phyloP scores from a whole-genome alignment of 805 yeast genomes.

The Teunomyces funiuensis region DNA sequence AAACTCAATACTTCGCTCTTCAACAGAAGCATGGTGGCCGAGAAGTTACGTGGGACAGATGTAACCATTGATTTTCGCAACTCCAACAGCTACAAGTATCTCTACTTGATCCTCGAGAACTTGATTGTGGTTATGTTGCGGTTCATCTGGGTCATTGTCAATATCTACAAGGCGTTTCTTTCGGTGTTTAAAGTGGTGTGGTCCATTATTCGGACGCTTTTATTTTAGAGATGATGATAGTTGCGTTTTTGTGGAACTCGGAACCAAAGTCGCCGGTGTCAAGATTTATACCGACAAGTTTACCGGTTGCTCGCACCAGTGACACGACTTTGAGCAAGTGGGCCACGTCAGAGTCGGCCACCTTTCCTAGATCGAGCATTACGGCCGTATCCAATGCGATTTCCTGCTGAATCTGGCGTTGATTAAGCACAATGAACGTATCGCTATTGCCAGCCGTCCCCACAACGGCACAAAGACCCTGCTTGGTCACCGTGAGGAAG shows the following conservation, averaged over 20 bases:
- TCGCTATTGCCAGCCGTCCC: conserved; percentile 52
- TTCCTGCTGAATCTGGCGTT: conserved; percentile 15
- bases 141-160: conserved; percentile 58
- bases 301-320: conserved; percentile 14
- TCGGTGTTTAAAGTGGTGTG: conserved; percentile 17
- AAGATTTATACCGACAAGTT: conserved; percentile 37
- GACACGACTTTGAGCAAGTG: conserved; percentile 12
- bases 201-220: conserved; percentile 9
- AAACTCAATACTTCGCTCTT: conserved; percentile 37
- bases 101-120: conserved; percentile 51
- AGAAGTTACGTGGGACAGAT: conserved; percentile 19
- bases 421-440: conserved; percentile 43
- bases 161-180: conserved; percentile 39
- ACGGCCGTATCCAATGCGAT: conserved; percentile 12
- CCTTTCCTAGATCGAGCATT: conserved; percentile 29
- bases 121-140: conserved; percentile 51
- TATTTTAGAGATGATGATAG: conserved; percentile 8
- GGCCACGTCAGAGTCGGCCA: conserved; percentile 17
- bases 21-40: conserved; percentile 21
- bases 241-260: conserved; percentile 11
- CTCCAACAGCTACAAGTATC: conserved; percentile 28
- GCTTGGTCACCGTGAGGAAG: conserved; percentile 47
- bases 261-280: conserved; percentile 41
- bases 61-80: conserved; percentile 15
- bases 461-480: conserved; percentile 49